These are phyloP conservation scores for Avicennia marina DNA, from an alignment of 257 asterid genomes.

Conservation along the genomic window DNA sequence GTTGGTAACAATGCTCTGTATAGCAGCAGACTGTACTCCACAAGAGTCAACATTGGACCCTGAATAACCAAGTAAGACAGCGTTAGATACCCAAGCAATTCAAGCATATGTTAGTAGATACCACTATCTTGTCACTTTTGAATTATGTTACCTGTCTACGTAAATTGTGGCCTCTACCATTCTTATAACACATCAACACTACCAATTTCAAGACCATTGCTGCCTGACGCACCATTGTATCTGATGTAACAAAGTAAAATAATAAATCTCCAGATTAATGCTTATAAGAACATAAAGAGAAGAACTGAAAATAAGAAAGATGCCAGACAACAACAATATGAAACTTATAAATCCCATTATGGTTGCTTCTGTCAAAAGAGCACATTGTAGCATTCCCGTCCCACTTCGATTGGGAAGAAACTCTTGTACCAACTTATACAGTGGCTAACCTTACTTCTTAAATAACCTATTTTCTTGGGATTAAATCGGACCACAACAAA, in stretches of 20 bases:
- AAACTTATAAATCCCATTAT: not conserved
- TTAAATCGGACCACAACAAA: too few relatives aligned
- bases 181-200: conserved; percentile 63
- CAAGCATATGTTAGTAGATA: not conserved
- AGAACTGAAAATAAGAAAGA: not conserved
- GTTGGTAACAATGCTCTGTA: conserved; percentile 77
- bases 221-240: conserved; percentile 72
- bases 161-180: conserved; percentile 70
- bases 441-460: too few relatives aligned
- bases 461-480: too few relatives aligned
- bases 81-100: conserved; percentile 14
- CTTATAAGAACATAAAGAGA: not conserved
- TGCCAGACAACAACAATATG: not conserved
- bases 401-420: too few relatives aligned
- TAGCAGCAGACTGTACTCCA: conserved; percentile 62
- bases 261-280: not conserved
- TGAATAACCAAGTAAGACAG: conserved; percentile 24
- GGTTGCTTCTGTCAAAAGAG: not conserved
- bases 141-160: conserved; percentile 61
- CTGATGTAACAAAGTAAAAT: conserved; percentile 30
- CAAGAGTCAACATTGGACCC: conserved; percentile 82
- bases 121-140: not conserved
- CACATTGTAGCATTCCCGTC: too few relatives aligned
- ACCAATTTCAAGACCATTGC: conserved; percentile 71
- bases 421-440: too few relatives aligned